Evolutionary conservation across 345 rosid species (phyloP).

Genomic region (Noccaea caerulescens): DNA sequence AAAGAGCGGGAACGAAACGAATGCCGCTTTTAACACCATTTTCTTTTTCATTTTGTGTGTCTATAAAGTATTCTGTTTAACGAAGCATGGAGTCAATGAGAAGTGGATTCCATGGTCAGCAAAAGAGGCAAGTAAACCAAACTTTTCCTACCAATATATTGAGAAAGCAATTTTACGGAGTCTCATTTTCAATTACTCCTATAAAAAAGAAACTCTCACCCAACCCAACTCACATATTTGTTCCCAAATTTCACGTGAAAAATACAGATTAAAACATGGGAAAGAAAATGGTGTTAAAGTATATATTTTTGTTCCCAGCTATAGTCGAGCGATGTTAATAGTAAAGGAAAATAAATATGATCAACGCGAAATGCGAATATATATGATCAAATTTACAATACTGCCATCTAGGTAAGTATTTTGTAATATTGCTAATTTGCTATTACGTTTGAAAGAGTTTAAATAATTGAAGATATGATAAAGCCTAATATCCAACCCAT

Average conservation of each 20-base stretch:
- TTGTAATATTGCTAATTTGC: too few species aligned
- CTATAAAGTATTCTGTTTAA: slow-evolving; percentile 12
- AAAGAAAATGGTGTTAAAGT: too few species aligned
- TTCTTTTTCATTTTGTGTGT: neutral
- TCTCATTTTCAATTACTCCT: slow-evolving; percentile 37
- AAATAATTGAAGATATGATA: neutral
- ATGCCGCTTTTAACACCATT: slow-evolving; percentile 25
- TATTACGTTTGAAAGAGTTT: too few species aligned
- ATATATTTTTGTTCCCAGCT: neutral
- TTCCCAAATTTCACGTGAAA: neutral
- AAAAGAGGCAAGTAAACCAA: slow-evolving; percentile 42
- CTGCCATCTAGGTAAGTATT: too few species aligned
- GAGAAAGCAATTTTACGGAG: slow-evolving; percentile 28
- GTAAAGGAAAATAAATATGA: too few species aligned
- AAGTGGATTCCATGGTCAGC: slow-evolving; percentile 48
- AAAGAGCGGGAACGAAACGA: slow-evolving; percentile 48
- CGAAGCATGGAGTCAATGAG: slow-evolving; percentile 39
- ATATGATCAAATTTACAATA: too few species aligned
- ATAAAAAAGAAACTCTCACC: slow-evolving; percentile 12
- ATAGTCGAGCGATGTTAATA: too few species aligned
- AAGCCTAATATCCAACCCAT: neutral
- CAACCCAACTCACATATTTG: slow-evolving; percentile 15
- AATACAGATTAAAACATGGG: too few species aligned
- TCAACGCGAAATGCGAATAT: too few species aligned
- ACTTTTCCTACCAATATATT: slow-evolving; percentile 36